Evolutionary conservation across 2,329 filamentous ascomycete species (phyloP), one percentile per base, ranked within the genome.

Genomic region (Sphaerulina vaccinii): DNA sequence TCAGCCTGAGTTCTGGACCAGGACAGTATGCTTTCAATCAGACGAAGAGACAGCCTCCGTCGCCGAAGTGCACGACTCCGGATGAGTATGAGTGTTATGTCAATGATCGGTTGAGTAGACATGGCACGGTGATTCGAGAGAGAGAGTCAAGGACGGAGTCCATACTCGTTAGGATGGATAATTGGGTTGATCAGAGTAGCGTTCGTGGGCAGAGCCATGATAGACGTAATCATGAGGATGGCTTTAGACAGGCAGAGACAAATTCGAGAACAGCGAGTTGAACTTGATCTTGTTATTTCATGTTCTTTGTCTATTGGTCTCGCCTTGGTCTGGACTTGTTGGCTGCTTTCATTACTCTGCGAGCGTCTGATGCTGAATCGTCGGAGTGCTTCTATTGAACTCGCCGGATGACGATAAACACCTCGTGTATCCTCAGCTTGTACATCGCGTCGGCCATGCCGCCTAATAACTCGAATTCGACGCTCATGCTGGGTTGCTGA

Each of bases 1-100:
- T 41, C 2, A 42, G 36, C 15, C 21, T 10, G 15, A 23, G 29
- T 9, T 47, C 18, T 10, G 22, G 21, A 19, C 32, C 15, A n/a
- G 29, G 7, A 13, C 35, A 24, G 18, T 35, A 8, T 39, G 37
- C 5, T 32, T 37, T 22, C 7, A 24, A 37, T n/a, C 15, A 49
- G 38, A 42, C 33, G 39, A 37, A 29, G 22, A 35, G n/a, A 19
- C 23, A 22, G 23, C 21, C 45, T n/a, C 42, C 43, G 13, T 49
- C 48, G n/a, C 57, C 55, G 1, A 39, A 16, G 23, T 56, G 58
- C 32, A 52, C 46, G 15, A 57, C 38, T 1, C 29, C 57, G 22
- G 55, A 61, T 21, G 54, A 62, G 21, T 62, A 58, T 36, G 60
- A 62, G 49, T 36, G 37, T 27, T 60, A 58, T 46, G 51, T 23